A percentile compares a stretch with the other conserved stretches of the same genome.
These are phyloP conservation scores for Venturia nashicola DNA, from an alignment of 2,329 filamentous ascomycete genomes.

Conservation along the genomic window DNA sequence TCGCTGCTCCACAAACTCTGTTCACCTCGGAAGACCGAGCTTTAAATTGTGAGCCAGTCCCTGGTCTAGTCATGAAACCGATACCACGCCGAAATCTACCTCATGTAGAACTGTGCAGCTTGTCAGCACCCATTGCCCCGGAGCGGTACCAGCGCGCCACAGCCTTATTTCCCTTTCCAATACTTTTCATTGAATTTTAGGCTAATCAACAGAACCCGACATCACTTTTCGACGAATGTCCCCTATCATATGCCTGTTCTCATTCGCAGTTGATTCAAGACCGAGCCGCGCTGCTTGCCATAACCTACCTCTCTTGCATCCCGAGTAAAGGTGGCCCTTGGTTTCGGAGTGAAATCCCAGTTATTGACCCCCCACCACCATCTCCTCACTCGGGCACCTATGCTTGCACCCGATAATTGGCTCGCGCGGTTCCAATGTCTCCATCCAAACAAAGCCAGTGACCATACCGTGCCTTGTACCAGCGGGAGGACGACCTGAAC, in stretches of 20 bases:
- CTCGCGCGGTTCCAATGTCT: constrained; percentile 75
- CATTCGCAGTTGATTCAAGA: background rate
- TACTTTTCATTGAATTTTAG: background rate
- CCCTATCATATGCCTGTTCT: background rate
- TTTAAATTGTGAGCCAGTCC: background rate
- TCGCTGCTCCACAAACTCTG: background rate
- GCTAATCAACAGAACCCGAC: background rate
- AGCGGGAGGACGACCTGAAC: constrained; percentile 65
- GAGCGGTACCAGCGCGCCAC: background rate
- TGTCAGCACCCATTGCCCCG: background rate
- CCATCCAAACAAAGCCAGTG: constrained; percentile 75
- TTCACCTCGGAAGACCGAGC: background rate
- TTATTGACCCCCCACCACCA: constrained; percentile 97
- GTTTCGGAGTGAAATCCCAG: constrained; percentile 53
- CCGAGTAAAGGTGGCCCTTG: constrained; percentile 11
- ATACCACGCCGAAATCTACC: background rate
- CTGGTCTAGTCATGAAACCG: background rate
- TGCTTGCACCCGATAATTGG: constrained; percentile 60
- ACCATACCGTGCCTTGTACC: constrained; percentile 80
- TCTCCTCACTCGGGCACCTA: constrained; percentile 65
- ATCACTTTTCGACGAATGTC: background rate
- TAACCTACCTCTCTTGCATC: constrained; percentile 9
- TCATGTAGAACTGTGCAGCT: background rate
- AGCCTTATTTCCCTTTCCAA: background rate
- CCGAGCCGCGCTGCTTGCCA: background rate